Evolutionary conservation across 306 rosid species (phyloP).

Genomic region (Pueraria montana): DNA sequence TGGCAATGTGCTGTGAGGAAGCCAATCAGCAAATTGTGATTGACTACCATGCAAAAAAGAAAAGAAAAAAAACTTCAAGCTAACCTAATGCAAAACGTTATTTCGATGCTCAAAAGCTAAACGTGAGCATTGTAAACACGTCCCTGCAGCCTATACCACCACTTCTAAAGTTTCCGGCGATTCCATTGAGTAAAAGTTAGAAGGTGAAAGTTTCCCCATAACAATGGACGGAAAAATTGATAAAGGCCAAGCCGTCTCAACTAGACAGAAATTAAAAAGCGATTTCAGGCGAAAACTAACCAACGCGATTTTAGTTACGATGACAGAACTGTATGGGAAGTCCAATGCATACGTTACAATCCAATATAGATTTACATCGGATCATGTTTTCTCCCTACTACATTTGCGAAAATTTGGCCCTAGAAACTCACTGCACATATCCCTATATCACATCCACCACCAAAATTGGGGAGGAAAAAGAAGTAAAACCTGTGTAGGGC

Average conservation of each 20-base stretch:
- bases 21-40: too few relatives aligned
- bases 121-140: not conserved
- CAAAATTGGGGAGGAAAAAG: constrained; percentile 18
- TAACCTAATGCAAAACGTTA: too few relatives aligned
- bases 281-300: not conserved
- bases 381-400: constrained; percentile 41
- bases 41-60: too few relatives aligned
- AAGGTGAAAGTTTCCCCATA: not conserved
- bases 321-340: constrained; percentile 28
- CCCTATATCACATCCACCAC: constrained; percentile 60
- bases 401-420: constrained; percentile 55
- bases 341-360: constrained; percentile 43
- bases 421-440: constrained; percentile 52
- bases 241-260: too few relatives aligned
- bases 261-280: not conserved
- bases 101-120: not conserved
- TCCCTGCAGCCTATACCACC: not conserved
- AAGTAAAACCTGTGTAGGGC: constrained; percentile 57
- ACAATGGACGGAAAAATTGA: not conserved
- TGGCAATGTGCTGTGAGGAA: too few relatives aligned
- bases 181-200: not conserved
- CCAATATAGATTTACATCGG: constrained; percentile 58
- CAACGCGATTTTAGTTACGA: not conserved
- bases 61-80: too few relatives aligned
- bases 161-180: not conserved